Base-by-base conservation (phyloP, 768 basidiomycete genomes). In the Fibroporia radiculosa region DNA sequence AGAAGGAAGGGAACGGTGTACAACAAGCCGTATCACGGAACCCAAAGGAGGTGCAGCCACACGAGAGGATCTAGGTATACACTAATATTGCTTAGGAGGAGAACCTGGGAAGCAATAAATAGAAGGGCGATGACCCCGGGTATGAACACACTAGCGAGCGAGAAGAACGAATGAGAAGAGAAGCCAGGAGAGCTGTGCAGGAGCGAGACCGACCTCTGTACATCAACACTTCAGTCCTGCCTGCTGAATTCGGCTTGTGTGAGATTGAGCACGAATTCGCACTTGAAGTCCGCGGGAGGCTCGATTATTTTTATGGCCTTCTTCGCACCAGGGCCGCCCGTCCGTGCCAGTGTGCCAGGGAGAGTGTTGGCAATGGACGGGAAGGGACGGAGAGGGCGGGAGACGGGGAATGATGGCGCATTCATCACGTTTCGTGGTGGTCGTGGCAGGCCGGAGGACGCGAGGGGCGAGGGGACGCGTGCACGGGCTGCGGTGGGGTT, bases 221-320 rank as follows among this genome's bases (percentile, higher is more conserved):
- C 28, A 27, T 33, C n/a, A 45, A 31, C 20, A 28, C 40, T 33
- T 68, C 58, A 75, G 52, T 75, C 74, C 63, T 80, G 81, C 56
- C 85, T 71, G 62, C 84, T 75, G 61, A 92, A 73, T 61, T 92
- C 88, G 6, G 78, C 86, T 60, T 88, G 88, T 0, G 88, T 89
- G 46, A 92, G 72, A 63, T 90, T 75, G 42, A 92, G 77, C 49
- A 83, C 69, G 55, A 89, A 91, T 29, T 75, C 77, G 38, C 71
- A 69, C 60, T 76, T 74, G 63, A 77, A 78, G 60, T 84, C 79
- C 56, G 78, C 72, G 22, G 89, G 85, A 8, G 85, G 83, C 60
- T 87, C 75, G 47, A 92, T 89, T 58, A 90, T 70, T 58, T 91
- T 91, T 14, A 80, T 70, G 5, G 80, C 67, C 44, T 76, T 75